phyloP scores from a whole-genome alignment of 2,329 filamentous ascomycete species.

The Trichoderma sp. region DNA sequence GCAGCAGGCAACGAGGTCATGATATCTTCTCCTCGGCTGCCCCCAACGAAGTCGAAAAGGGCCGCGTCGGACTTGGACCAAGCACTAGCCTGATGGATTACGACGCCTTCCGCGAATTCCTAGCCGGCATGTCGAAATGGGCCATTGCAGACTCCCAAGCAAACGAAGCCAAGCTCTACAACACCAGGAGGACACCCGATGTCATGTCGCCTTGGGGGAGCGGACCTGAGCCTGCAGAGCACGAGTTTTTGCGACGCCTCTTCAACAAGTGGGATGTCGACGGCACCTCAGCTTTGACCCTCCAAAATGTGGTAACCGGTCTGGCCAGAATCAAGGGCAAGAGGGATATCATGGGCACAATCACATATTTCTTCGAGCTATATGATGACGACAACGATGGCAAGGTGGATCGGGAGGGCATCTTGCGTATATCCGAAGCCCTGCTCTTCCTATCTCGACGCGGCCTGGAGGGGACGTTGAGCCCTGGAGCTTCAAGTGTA shows the following conservation, averaged over 20 bases:
- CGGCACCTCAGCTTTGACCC: constrained; percentile 69
- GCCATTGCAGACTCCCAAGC: constrained; percentile 82
- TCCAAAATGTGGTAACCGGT: constrained; percentile 90
- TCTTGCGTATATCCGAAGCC: constrained; percentile 89
- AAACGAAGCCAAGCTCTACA: constrained; percentile 60
- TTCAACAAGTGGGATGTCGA: constrained; percentile 88
- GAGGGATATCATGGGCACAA: constrained; percentile 94
- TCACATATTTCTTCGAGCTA: constrained; percentile 95
- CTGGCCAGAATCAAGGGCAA: constrained; percentile 89
- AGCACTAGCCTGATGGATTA: constrained; percentile 97
- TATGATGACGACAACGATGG: constrained; percentile 93
- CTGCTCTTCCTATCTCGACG: constrained; percentile 87
- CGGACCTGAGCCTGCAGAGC: constrained; percentile 72
- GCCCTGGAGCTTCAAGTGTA: constrained; percentile 58
- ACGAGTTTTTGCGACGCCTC: constrained; percentile 87
- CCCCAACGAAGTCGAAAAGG: constrained; percentile 66
- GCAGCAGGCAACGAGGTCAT: constrained; percentile 44
- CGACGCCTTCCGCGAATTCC: constrained; percentile 89
- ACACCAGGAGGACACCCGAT: constrained; percentile 47
- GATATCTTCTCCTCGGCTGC: constrained; percentile 36
- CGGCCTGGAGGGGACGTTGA: constrained; percentile 73
- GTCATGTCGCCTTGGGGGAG: constrained; percentile 52
- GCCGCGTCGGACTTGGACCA: constrained; percentile 80
- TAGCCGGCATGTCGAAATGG: constrained; percentile 88
- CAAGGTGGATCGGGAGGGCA: constrained; percentile 90